These are phyloP conservation scores for Papiliotrema laurentii DNA, from an alignment of 1,284 basidiomycete species.

Conservation along the genomic window DNA sequence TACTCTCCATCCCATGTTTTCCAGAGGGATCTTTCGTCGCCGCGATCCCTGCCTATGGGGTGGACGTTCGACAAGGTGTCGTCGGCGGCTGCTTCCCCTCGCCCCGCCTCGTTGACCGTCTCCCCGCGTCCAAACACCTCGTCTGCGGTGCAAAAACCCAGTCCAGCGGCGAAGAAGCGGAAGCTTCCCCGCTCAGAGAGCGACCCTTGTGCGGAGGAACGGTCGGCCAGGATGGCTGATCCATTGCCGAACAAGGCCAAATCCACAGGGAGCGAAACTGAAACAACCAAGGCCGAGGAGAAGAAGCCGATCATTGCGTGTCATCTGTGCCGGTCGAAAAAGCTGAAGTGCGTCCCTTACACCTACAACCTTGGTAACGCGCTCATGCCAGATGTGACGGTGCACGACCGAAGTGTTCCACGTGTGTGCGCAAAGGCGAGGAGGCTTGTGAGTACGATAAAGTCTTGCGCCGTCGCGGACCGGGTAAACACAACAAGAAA, in stretches of 20 bases:
- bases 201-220: too few species aligned
- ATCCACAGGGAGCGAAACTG: conserved; percentile 1
- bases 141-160: too few species aligned
- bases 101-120: too few species aligned
- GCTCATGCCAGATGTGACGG: conserved; percentile 22
- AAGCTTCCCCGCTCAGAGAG: too few species aligned
- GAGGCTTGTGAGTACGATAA: conserved; percentile 19
- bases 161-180: not conserved
- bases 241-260: not conserved
- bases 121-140: too few species aligned
- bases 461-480: conserved; percentile 19
- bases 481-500: conserved; percentile 23
- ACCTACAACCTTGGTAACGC: not conserved
- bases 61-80: too few species aligned
- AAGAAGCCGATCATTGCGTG: conserved; percentile 24
- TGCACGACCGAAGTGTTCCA: conserved; percentile 19
- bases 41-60: too few species aligned
- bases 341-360: conserved; percentile 22
- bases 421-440: conserved; percentile 18
- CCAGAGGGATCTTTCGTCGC: too few species aligned
- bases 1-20: too few species aligned
- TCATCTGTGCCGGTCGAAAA: conserved; percentile 24
- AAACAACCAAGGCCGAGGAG: conserved; percentile 8
- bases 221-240: not conserved
- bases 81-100: too few species aligned